Evolutionary conservation across 306 rosid species (phyloP).

Genomic region (Dalbergia oliveri): DNA sequence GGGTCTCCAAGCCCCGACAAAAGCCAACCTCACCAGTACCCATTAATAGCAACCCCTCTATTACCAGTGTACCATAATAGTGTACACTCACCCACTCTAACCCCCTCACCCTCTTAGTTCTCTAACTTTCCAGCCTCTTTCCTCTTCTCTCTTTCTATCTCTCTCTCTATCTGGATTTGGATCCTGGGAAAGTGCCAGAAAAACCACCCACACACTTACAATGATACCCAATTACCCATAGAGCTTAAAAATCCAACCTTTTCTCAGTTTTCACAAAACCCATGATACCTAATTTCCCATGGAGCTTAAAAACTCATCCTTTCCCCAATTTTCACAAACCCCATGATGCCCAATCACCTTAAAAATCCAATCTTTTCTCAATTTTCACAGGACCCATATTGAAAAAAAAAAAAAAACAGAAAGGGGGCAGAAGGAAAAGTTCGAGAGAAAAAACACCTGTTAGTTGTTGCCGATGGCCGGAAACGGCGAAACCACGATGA

Average conservation of each 20-base stretch:
- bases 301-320: neutral
- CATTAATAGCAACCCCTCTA: constrained; percentile 14
- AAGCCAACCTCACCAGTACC: constrained; percentile 6
- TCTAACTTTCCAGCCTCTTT: neutral
- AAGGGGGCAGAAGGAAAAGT: neutral
- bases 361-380: neutral
- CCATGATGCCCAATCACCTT: neutral
- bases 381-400: neutral
- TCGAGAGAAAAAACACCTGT: neutral
- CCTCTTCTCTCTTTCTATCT: neutral
- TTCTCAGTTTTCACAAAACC: too few species aligned
- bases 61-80: neutral
- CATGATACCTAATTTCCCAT: neutral
- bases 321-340: neutral
- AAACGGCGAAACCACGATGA: constrained; percentile 41
- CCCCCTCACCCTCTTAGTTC: neutral
- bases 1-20: constrained; percentile 47
- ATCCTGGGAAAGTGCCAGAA: constrained; percentile 2
- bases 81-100: neutral
- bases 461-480: constrained; percentile 4
- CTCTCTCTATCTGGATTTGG: neutral
- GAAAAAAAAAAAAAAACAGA: too few species aligned
- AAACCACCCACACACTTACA: neutral
- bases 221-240: neutral
- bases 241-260: too few species aligned